These are phyloP conservation scores for Tuctoria greenei DNA, from an alignment of 176 grass and related monocot genomes.

Conservation along the genomic window DNA sequence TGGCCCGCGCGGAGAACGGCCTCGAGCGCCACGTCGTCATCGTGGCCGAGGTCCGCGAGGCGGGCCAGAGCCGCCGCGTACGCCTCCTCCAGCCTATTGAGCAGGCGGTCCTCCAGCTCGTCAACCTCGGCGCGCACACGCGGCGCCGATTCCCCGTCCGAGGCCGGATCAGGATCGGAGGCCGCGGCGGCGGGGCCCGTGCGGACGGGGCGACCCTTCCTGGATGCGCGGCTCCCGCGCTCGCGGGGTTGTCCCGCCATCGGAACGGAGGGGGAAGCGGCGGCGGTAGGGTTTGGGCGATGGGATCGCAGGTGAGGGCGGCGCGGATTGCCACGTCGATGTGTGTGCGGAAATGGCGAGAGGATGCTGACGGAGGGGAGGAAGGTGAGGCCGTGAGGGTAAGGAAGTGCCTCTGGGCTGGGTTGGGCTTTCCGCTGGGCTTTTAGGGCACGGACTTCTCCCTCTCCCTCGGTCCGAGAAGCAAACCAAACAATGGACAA, in stretches of 20 bases:
- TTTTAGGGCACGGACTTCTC: background rate
- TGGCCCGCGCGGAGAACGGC: conserved; percentile 77
- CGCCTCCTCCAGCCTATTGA: conserved; percentile 70
- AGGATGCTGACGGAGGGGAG: conserved; percentile 25
- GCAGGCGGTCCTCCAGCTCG: conserved; percentile 76
- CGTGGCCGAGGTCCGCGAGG: conserved; percentile 62
- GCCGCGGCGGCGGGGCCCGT: conserved; percentile 14
- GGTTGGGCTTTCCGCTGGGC: background rate
- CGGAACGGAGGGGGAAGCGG: background rate
- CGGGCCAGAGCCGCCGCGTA: conserved; percentile 72
- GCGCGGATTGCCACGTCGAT: conserved; percentile 41
- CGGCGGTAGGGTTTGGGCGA: conserved; percentile 33
- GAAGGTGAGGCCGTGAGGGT: background rate
- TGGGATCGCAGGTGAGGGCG: conserved; percentile 39
- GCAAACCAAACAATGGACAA: too few relatives aligned
- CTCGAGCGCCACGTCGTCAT: conserved; percentile 62
- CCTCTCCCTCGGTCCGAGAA: too few relatives aligned
- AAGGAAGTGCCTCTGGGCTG: conserved; percentile 18
- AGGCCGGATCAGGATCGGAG: conserved; percentile 46
- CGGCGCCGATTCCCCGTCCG: conserved; percentile 28
- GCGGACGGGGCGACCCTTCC: conserved; percentile 15
- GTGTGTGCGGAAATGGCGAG: conserved; percentile 32
- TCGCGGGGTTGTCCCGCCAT: conserved; percentile 50
- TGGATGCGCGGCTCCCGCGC: conserved; percentile 37
- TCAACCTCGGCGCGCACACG: conserved; percentile 62